phyloP scores from a whole-genome alignment of 2,329 filamentous ascomycete genomes.

The Sclerotinia sclerotiorum region DNA sequence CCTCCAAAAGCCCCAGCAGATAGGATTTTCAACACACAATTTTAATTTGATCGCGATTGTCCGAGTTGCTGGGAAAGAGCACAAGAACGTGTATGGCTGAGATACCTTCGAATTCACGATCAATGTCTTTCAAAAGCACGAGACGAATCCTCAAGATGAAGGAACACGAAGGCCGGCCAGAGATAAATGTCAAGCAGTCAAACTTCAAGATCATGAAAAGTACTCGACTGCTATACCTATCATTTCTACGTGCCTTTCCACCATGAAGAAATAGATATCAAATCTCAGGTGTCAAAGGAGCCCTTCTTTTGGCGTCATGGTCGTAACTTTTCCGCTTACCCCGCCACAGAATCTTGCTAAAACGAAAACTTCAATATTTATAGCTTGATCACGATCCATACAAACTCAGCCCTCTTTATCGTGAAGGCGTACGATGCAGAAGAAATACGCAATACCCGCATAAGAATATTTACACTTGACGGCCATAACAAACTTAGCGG shows the following conservation, averaged over 20 bases:
- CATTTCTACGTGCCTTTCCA: too few relatives aligned
- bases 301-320: not conserved
- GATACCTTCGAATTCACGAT: not conserved
- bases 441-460: not conserved
- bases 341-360: not conserved
- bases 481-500: not conserved
- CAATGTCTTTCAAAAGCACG: not conserved
- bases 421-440: not conserved
- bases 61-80: slow-evolving; percentile 2
- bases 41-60: slow-evolving; percentile 2
- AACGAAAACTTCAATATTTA: not conserved
- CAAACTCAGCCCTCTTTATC: slow-evolving; percentile 2
- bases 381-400: slow-evolving; percentile 14
- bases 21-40: not conserved
- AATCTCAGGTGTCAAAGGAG: not conserved
- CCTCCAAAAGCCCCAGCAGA: not conserved
- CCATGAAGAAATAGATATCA: not conserved
- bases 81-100: slow-evolving; percentile 11
- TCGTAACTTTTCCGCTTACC: not conserved
- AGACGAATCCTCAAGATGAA: not conserved
- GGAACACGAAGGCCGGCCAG: too few relatives aligned
- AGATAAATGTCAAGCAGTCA: too few relatives aligned
- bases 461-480: slow-evolving; percentile 2
- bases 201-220: not conserved
- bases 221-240: not conserved